phyloP scores from a whole-genome alignment of 345 rosid genomes.

The Toxicodendron radicans region DNA sequence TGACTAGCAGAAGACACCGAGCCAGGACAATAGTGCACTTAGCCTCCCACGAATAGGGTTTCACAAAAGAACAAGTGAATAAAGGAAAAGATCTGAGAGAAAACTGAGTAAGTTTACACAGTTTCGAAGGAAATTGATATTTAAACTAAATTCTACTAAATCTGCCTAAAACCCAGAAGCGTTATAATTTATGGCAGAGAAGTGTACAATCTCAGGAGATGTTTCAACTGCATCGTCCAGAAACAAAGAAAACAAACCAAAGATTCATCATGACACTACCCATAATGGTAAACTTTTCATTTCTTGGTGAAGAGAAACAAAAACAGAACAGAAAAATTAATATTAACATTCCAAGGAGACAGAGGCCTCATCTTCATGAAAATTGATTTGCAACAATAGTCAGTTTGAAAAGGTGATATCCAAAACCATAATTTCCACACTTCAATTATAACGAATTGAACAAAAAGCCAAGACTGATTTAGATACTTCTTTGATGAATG shows the following conservation, averaged over 20 bases:
- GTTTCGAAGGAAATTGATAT: background rate
- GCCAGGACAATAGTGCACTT: background rate
- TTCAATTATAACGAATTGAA: background rate
- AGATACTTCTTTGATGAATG: background rate
- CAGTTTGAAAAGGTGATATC: background rate
- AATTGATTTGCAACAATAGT: background rate
- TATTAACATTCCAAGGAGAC: background rate
- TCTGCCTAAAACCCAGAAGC: background rate
- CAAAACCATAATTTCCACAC: background rate
- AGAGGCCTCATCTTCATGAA: background rate
- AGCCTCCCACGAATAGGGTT: background rate
- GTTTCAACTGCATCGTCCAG: background rate
- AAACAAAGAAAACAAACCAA: background rate
- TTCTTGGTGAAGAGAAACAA: background rate
- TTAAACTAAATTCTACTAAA: background rate
- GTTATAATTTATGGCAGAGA: background rate
- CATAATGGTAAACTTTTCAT: background rate
- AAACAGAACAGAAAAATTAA: background rate
- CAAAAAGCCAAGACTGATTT: background rate
- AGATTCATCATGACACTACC: background rate
- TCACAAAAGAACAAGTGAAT: background rate
- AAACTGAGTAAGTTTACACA: background rate
- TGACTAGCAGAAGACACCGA: background rate
- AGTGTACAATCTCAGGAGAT: background rate
- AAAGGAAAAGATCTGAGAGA: background rate